A percentile compares a stretch with the other conserved stretches of the same genome.
phyloP scores from a whole-genome alignment of 1,284 basidiomycete species.

The Mycosarcoma mackinlayi region DNA sequence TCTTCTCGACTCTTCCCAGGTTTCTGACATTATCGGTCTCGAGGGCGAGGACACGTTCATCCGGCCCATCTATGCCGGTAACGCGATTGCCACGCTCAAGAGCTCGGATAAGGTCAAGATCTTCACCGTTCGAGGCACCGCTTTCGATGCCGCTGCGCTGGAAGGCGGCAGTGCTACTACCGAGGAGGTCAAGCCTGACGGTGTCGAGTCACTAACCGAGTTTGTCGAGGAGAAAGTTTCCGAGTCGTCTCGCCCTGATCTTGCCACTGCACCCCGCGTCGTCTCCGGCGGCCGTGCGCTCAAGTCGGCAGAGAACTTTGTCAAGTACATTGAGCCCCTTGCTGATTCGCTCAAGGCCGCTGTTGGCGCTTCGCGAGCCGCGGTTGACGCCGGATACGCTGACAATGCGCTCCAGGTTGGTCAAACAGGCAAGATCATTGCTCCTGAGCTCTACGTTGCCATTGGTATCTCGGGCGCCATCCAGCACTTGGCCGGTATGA shows the following conservation, averaged over 20 bases:
- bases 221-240: constrained; percentile 87
- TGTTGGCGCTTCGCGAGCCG: constrained; percentile 95
- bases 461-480: constrained; percentile 98
- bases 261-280: constrained; percentile 85
- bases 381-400: constrained; percentile 97
- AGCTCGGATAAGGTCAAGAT: constrained; percentile 86
- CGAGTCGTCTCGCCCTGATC: constrained; percentile 91
- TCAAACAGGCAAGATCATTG: constrained; percentile 88
- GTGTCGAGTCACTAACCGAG: constrained; percentile 73
- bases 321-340: constrained; percentile 86
- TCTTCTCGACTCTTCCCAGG: constrained; percentile 75
- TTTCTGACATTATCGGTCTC: constrained; percentile 92
- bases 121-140: constrained; percentile 94
- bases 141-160: constrained; percentile 78
- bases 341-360: constrained; percentile 94
- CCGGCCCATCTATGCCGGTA: constrained; percentile 97
- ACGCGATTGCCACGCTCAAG: constrained; percentile 92
- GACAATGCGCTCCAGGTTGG: constrained; percentile 99
- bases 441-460: constrained; percentile 92
- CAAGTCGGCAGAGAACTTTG: constrained; percentile 94
- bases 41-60: constrained; percentile 83
- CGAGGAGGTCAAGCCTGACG: constrained; percentile 77
- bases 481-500: constrained; percentile 99
- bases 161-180: constrained; percentile 73
- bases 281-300: constrained; percentile 96